Base-by-base conservation (phyloP, 176 grass and related monocot genomes). In the Canna indica region DNA sequence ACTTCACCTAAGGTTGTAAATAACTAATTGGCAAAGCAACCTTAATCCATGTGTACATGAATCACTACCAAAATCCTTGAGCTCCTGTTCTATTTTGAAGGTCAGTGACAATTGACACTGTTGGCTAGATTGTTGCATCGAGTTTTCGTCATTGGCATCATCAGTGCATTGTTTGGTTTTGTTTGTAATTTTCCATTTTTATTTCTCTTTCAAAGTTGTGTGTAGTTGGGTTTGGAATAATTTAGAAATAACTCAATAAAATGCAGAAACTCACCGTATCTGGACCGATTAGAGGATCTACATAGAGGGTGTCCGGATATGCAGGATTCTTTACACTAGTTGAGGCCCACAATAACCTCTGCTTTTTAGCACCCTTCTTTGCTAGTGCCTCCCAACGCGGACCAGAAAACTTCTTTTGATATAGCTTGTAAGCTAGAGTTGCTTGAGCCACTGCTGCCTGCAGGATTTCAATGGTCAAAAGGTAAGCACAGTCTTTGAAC, bases 361-460 rank as follows among this genome's bases (percentile, higher is more conserved):
- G 95, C 73, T 99, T 99, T 86, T 86, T 99, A 25, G 95, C 95
- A 73, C 95, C 95, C 75, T 99, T 99, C 78, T 99, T 99, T 2
- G 83, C 95, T 77, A 99, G 88, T 69, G 90, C 90, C 56, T 99
- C 95, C 95, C 95, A 99, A 54, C 95, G 88, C 3, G 95, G 95
- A 27, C 95, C 95, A 57, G 95, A 99, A 65, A 99, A 99, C 80
- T 99, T 99, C 82, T 99, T 85, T 41, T 82, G 84, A 82, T 99
- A 99, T 36, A 94, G 87, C 70, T 94, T 86, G 67, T 99, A 94
- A 48, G 95, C 95, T 58, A 99, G 70, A 80, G 86, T 88, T 22
- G 95, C 95, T 63, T 99, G 95, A 47, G 90, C 95, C 16, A 99
- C 95, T 1, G 95, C 95, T 80, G 95, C 95, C 95, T 99, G 79